These are phyloP conservation scores for Pichia sp. DNA, from an alignment of 1,139 yeast species.

Conservation along the genomic window DNA sequence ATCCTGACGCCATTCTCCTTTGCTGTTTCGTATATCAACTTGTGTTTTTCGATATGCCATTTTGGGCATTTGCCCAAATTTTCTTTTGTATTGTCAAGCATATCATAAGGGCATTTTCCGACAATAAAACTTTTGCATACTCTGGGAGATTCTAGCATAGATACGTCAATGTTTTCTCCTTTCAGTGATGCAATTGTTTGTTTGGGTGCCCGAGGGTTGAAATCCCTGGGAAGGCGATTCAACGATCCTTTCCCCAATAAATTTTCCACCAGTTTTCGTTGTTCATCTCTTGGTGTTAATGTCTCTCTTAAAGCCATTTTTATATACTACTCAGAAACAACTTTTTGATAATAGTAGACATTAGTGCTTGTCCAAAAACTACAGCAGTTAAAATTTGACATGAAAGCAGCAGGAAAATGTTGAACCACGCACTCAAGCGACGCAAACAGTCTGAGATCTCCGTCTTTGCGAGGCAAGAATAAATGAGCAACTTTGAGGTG, in stretches of 20 bases:
- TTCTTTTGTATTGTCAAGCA: slow-evolving; percentile 79
- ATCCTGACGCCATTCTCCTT: slow-evolving; percentile 53
- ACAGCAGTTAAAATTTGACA: too few relatives aligned
- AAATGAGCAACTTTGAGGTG: too few relatives aligned
- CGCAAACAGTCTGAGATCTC: too few relatives aligned
- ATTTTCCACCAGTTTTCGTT: slow-evolving; percentile 71
- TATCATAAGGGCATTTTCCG: slow-evolving; percentile 85
- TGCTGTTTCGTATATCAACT: slow-evolving; percentile 62
- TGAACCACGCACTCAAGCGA: too few relatives aligned
- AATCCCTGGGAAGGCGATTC: slow-evolving; percentile 31
- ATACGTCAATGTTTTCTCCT: slow-evolving; percentile 7
- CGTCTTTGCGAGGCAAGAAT: too few relatives aligned
- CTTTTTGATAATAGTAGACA: not conserved
- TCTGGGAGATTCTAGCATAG: slow-evolving; percentile 54
- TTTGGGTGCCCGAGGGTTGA: slow-evolving; percentile 15
- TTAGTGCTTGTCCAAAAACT: too few relatives aligned
- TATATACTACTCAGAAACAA: not conserved
- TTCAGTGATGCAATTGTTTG: slow-evolving; percentile 5
- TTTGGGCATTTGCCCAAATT: slow-evolving; percentile 79
- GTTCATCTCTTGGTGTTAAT: slow-evolving; percentile 56
- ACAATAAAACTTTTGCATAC: slow-evolving; percentile 80
- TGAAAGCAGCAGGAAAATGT: too few relatives aligned
- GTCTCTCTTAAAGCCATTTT: not conserved
- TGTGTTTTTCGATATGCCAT: slow-evolving; percentile 72
- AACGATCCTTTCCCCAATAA: slow-evolving; percentile 71